Conservation (phyloP, 352 stramenopile genomes). For the Bremia lactucae region DNA sequence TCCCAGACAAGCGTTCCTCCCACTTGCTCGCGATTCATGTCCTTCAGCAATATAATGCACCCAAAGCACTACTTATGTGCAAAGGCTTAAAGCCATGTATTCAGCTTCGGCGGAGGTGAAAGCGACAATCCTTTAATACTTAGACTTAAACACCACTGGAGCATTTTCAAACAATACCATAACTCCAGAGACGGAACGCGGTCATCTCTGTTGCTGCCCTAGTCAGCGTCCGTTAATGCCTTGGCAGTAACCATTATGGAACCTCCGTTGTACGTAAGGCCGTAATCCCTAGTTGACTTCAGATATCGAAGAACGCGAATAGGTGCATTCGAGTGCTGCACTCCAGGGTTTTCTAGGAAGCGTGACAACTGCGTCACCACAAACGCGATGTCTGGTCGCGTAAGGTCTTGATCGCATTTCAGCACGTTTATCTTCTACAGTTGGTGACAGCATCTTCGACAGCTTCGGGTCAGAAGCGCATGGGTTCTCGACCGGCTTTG, state of each 20-base stretch:
- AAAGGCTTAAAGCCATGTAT: conserved; percentile 1
- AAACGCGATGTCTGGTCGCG: too few species aligned
- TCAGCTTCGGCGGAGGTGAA: background rate
- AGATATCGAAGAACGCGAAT: background rate
- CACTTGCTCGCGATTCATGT: background rate
- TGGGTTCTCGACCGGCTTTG: background rate
- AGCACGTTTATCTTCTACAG: background rate
- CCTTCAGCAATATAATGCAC: background rate
- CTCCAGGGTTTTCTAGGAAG: background rate
- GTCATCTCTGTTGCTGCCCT: background rate
- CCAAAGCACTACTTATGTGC: background rate
- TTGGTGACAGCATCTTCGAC: background rate
- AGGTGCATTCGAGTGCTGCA: background rate
- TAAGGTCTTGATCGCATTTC: background rate
- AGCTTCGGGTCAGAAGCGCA: background rate
- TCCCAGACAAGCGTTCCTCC: background rate
- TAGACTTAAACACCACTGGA: background rate
- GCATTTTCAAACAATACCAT: background rate
- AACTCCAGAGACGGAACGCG: background rate
- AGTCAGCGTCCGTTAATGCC: background rate
- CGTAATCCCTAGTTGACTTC: background rate
- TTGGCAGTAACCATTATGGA: background rate
- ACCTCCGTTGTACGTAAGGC: background rate
- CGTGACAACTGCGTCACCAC: too few species aligned
- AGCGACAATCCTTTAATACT: background rate